Conservation (phyloP, 2,329 filamentous ascomycete species). For the Talaromyces sp. region DNA sequence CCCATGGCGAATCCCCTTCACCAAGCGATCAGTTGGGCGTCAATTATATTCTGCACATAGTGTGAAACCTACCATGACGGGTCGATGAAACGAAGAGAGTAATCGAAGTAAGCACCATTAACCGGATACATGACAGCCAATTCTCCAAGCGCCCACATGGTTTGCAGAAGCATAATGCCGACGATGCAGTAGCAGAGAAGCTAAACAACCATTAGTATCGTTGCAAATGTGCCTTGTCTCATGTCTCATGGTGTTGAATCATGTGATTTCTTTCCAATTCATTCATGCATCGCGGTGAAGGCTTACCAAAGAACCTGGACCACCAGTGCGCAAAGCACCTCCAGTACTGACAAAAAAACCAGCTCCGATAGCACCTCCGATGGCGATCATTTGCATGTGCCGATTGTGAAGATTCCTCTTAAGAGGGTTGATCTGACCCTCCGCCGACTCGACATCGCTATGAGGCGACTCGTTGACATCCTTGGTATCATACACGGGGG, state of each 20-base stretch:
- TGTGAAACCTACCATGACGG: conserved; percentile 47
- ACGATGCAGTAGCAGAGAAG: conserved; percentile 51
- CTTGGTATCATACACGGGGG: conserved; percentile 7
- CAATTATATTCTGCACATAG: neutral
- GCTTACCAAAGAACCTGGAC: conserved; percentile 32
- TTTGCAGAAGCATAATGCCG: conserved; percentile 57
- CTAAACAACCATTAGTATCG: neutral
- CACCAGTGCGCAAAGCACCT: conserved; percentile 33
- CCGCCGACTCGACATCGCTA: neutral
- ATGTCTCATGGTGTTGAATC: neutral
- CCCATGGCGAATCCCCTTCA: conserved; percentile 46
- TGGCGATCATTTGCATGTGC: conserved; percentile 33
- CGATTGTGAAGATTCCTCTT: conserved; percentile 30
- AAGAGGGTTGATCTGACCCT: conserved; percentile 24
- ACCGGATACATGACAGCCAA: conserved; percentile 60
- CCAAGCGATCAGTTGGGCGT: neutral
- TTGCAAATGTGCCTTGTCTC: neutral
- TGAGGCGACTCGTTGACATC: conserved; percentile 11
- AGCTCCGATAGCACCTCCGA: conserved; percentile 37
- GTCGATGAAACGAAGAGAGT: conserved; percentile 59
- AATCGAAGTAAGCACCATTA: conserved; percentile 62
- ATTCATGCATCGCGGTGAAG: neutral
- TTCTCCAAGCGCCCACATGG: conserved; percentile 59
- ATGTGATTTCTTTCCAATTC: neutral
- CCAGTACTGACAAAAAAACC: conserved; percentile 44